Conservation (phyloP, 768 basidiomycete species). For the Leccinum disarticulatum region DNA sequence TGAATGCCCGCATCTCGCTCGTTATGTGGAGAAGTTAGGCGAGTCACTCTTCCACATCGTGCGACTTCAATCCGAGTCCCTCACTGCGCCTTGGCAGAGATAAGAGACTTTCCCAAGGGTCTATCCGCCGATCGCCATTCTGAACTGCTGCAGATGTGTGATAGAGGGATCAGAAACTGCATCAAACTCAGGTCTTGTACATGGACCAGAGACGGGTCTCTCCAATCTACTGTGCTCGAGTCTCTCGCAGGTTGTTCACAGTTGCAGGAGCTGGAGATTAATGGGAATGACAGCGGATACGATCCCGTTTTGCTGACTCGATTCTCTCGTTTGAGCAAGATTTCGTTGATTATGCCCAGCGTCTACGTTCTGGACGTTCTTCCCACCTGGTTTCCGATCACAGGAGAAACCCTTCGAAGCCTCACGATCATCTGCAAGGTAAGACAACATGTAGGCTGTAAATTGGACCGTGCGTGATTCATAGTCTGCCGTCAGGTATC, state of each 20-base stretch:
- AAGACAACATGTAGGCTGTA: constrained; percentile 8
- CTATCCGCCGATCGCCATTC: constrained; percentile 32
- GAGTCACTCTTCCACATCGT: constrained; percentile 19
- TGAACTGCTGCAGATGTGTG: constrained; percentile 40
- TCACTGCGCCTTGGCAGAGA: constrained; percentile 43
- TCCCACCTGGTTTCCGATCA: constrained; percentile 48
- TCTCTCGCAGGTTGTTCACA: constrained; percentile 43
- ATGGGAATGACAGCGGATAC: constrained; percentile 55
- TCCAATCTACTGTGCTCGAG: constrained; percentile 58
- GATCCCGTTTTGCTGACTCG: constrained; percentile 48
- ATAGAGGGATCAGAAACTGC: constrained; percentile 59
- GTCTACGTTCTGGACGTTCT: constrained; percentile 49
- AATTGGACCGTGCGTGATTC: background rate
- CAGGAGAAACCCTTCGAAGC: constrained; percentile 47
- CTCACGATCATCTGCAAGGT: constrained; percentile 75
- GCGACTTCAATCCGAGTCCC: background rate
- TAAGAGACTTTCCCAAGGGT: constrained; percentile 71
- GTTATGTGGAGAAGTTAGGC: constrained; percentile 60
- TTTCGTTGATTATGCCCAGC: constrained; percentile 78
- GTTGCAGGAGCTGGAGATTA: constrained; percentile 65
- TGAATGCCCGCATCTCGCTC: constrained; percentile 52
- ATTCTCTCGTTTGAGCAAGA: constrained; percentile 52
- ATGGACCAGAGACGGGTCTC: constrained; percentile 80
- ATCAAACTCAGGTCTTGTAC: constrained; percentile 59
- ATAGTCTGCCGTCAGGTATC: constrained; percentile 45